Conservation (phyloP, 139 green algal genomes). For the Tetraselmis chui region DNA sequence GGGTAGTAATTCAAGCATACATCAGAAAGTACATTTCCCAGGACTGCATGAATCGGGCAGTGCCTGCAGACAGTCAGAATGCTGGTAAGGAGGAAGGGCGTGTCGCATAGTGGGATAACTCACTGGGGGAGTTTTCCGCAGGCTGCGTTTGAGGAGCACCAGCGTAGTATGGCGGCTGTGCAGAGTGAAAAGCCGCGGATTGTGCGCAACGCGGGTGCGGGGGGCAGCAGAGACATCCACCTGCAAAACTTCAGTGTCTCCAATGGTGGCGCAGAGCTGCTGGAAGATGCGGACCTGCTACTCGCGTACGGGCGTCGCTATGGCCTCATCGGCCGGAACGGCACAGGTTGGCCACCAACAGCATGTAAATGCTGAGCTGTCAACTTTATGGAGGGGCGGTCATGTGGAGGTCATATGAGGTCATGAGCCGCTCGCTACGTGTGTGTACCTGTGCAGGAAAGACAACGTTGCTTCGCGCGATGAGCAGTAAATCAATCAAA, state of each 20-base stretch:
- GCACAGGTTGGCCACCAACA: slow-evolving; percentile 37
- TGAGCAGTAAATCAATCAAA: slow-evolving; percentile 61
- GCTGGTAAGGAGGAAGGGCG: too few species aligned
- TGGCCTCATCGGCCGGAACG: slow-evolving; percentile 62
- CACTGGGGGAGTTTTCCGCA: too few species aligned
- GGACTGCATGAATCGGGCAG: too few species aligned
- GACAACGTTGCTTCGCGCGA: slow-evolving; percentile 75
- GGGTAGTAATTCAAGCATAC: too few species aligned
- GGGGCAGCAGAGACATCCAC: slow-evolving; percentile 72
- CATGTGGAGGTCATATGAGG: not conserved
- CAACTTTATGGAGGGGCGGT: not conserved
- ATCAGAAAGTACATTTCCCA: too few species aligned
- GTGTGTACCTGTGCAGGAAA: slow-evolving; percentile 56
- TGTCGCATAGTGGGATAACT: too few species aligned
- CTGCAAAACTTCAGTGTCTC: slow-evolving; percentile 71
- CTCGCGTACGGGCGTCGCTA: not conserved
- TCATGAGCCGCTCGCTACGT: not conserved
- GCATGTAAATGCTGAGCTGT: not conserved
- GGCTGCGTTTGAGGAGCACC: too few species aligned
- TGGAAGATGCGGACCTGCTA: slow-evolving; percentile 34
- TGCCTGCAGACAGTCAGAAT: too few species aligned
- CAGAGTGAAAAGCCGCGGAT: too few species aligned
- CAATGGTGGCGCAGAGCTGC: slow-evolving; percentile 66
- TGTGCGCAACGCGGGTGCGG: too few species aligned
- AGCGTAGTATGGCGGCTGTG: too few species aligned